Base-by-base conservation (phyloP, 2,329 filamentous ascomycete species). In the Helotiales sp. region DNA sequence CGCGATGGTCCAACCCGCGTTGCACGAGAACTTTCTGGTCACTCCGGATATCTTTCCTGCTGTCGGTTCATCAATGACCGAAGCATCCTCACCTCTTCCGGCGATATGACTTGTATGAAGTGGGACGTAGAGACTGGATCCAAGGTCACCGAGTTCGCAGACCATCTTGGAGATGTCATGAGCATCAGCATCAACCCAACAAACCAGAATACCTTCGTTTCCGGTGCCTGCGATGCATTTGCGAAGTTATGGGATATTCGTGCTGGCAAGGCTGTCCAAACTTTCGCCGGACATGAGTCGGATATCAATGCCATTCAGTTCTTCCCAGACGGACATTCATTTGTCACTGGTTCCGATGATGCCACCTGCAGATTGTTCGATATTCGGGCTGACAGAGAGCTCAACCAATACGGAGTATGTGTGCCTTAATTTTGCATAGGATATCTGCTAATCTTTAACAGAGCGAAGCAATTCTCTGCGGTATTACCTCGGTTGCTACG, bases 301-400 rank as follows among this genome's bases (percentile, higher is more conserved):
- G 96, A 99, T 78, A 99, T 99, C 85, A 99, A 99, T 80, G 96
- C 96, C 75, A 97, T 99, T 72, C 96, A 98, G 79, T 99, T 98
- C 85, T 98, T 98, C 89, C 96, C 96, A 63, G 96, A 98, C 77
- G 96, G 96, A 69, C 97, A 98, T 80, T 97, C 96, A 28, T 98
- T 99, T 78, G 96, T 97, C 73, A 98, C 96, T 63, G 96, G 96
- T 66, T 98, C 96, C 52, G 96, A 99, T 76, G 96, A 99, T 79
- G 96, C 96, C 63, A 97, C 95, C 45, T 99, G 96, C 86, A 90
- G 96, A 73, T 87, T 99, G 45, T 99, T 99, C 78, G 96, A 99
- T 80, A 97, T 99, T 78, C 93, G 96, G 74, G 96, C 96, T 70
- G 96, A 99, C 78, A 89, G 96, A 54, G 88, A 90, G 77, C 78